A percentile compares a stretch with the other conserved stretches of the same genome.
These are phyloP conservation scores for Geotrichum europaeum DNA, from an alignment of 1,139 yeast species.

Conservation along the genomic window DNA sequence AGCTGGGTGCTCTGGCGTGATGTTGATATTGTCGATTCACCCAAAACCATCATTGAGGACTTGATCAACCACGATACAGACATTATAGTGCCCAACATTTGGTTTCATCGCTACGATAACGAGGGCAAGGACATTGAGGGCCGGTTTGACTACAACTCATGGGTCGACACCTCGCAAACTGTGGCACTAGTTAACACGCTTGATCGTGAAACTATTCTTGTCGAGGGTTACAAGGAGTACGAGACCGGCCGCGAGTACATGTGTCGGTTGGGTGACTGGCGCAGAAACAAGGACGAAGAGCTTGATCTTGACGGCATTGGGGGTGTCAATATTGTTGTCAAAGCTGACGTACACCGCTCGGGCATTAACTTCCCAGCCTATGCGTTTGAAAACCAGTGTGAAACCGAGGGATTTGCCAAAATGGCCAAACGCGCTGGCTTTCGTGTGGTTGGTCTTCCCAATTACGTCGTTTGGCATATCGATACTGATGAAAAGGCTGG, in stretches of 20 bases:
- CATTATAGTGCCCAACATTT: slow-evolving; percentile 82
- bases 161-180: slow-evolving; percentile 77
- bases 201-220: slow-evolving; percentile 80
- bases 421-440: slow-evolving; percentile 78
- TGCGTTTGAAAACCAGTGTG: slow-evolving; percentile 75
- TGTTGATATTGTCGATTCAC: slow-evolving; percentile 80
- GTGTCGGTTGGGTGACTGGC: slow-evolving; percentile 52
- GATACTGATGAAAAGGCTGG: slow-evolving; percentile 18
- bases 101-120: slow-evolving; percentile 76
- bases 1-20: slow-evolving; percentile 96
- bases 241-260: slow-evolving; percentile 85
- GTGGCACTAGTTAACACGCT: slow-evolving; percentile 58
- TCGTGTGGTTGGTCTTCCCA: slow-evolving; percentile 80
- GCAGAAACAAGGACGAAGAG: slow-evolving; percentile 59
- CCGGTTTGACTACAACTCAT: slow-evolving; percentile 80
- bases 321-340: slow-evolving; percentile 80
- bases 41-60: slow-evolving; percentile 71
- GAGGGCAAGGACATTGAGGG: slow-evolving; percentile 63
- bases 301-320: slow-evolving; percentile 84
- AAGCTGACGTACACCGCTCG: slow-evolving; percentile 71
- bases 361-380: slow-evolving; percentile 89
- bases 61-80: slow-evolving; percentile 71
- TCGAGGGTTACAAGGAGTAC: slow-evolving; percentile 85
- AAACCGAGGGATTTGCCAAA: slow-evolving; percentile 84
- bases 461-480: slow-evolving; percentile 71